Conservation (phyloP, 208 protist genomes). For the Trypanosoma platydactyli region DNA sequence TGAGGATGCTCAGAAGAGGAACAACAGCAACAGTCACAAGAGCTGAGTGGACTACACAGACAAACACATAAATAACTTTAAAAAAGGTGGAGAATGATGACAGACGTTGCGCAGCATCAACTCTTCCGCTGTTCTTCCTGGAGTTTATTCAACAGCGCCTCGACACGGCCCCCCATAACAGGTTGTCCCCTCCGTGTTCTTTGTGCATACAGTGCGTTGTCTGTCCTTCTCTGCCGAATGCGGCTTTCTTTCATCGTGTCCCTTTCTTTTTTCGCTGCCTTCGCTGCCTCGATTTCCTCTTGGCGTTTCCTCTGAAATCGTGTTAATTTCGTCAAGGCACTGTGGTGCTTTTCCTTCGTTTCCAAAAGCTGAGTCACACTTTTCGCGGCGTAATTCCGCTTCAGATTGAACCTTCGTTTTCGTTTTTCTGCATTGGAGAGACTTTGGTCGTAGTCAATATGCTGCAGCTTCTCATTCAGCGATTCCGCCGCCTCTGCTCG, state of each 20-base stretch:
- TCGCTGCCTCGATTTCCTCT: constrained; percentile 46
- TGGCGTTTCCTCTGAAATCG: constrained; percentile 51
- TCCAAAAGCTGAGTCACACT: constrained; percentile 66
- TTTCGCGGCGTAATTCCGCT: constrained; percentile 81
- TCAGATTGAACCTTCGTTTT: constrained; percentile 84
- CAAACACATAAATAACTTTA: constrained; percentile 15
- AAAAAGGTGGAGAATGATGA: neutral
- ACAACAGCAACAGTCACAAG: no score
- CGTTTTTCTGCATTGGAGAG: constrained; percentile 88
- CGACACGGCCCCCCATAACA: constrained; percentile 69
- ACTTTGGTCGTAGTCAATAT: constrained; percentile 83
- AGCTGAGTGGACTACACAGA: no score
- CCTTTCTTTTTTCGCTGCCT: constrained; percentile 40
- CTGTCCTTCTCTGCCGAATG: constrained; percentile 47
- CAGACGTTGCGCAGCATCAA: neutral
- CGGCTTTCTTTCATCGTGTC: constrained; percentile 45
- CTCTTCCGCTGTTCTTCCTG: constrained; percentile 16
- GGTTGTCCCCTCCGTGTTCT: constrained; percentile 79
- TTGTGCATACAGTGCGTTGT: constrained; percentile 61
- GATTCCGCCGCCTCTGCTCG: constrained; percentile 36
- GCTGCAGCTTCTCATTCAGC: constrained; percentile 55
- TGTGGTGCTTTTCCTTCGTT: constrained; percentile 61
- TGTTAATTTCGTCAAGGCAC: constrained; percentile 59
- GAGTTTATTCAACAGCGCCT: constrained; percentile 70
- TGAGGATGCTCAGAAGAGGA: no score